A percentile compares a stretch with the other conserved stretches of the same genome.
Conservation (phyloP, 192 early-diverging fungal genomes). For the Ambispora gerdemannii region DNA sequence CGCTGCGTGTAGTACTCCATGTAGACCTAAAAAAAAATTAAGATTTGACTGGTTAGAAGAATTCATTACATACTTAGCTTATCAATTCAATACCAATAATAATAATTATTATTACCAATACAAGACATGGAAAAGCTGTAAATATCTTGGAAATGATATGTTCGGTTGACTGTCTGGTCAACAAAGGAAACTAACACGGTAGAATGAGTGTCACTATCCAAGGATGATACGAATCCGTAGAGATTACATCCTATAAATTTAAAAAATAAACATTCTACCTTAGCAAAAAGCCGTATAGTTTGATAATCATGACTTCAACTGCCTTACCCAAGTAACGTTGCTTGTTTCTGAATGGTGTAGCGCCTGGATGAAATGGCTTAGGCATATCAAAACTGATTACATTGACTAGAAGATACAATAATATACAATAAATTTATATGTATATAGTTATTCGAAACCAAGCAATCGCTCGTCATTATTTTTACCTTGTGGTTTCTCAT, state of each 20-base stretch:
- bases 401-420: too few species aligned
- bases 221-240: constrained; percentile 72
- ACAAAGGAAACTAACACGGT: constrained; percentile 85
- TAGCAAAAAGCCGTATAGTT: too few species aligned
- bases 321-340: constrained; percentile 55
- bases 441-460: too few species aligned
- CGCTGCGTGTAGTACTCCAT: constrained; percentile 73
- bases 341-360: constrained; percentile 59
- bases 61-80: not conserved
- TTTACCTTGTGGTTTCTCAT: too few species aligned
- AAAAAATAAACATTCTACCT: too few species aligned
- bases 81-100: too few species aligned
- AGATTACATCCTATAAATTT: constrained; percentile 71
- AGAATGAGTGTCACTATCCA: constrained; percentile 66
- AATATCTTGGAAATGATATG: constrained; percentile 81
- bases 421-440: constrained; percentile 23
- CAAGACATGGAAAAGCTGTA: constrained; percentile 74
- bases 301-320: too few species aligned
- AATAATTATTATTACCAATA: too few species aligned
- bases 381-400: constrained; percentile 42
- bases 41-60: too few species aligned
- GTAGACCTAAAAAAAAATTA: constrained; percentile 31
- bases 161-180: constrained; percentile 73
- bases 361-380: constrained; percentile 79
- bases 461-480: too few species aligned